Evolutionary conservation across 1,139 yeast species (phyloP), one percentile per base, ranked within the genome.

Genomic region (Scheffersomyces cryptocercus): DNA sequence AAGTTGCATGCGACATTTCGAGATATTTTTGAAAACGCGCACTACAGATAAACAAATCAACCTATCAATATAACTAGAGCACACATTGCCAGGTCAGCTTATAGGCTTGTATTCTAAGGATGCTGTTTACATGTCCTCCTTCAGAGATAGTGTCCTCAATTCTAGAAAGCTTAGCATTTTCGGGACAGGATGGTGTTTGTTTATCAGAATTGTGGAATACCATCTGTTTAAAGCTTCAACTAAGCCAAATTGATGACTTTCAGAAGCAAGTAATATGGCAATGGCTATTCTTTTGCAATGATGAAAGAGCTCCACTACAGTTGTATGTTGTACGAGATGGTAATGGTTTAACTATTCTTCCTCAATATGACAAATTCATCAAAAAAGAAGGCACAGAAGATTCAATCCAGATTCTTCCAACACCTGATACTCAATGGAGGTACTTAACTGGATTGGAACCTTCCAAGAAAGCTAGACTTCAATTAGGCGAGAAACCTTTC

Each of bases 401-500:
- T 2, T 37, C 36, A 6, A 41, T 62, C n/a, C 47, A 64, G 28
- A 56, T 71, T 1, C 54, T 59, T 30, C 75, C 78, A 7, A 66
- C 68, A 7, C 54, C 66, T 9, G 74, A 67, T 41, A 68, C 72
- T 12, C 79, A 72, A 55, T 72, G 75, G 66, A 66, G 61, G 31
- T 69, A 62, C 48, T 56, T 74, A 40, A 71, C 77, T 5, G 75
- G 76, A 1, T 58, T 65, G 2, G 68, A 67, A 24, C 62, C 62
- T 29, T 64, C 70, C 34, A 67, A 66, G 47, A 60, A 64, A 39
- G 52, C 65, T 11, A 62, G 61, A 41, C 46, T 61, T 13, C 67
- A 64, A 37, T 47, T 74, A 37, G 79, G 79, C 1, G 78, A 71
- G 10, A 62, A 60, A 42, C 76, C 78, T 1, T 73, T 70, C 44